Base-by-base conservation (phyloP, 257 asterid species). In the Verbascum thapsus region DNA sequence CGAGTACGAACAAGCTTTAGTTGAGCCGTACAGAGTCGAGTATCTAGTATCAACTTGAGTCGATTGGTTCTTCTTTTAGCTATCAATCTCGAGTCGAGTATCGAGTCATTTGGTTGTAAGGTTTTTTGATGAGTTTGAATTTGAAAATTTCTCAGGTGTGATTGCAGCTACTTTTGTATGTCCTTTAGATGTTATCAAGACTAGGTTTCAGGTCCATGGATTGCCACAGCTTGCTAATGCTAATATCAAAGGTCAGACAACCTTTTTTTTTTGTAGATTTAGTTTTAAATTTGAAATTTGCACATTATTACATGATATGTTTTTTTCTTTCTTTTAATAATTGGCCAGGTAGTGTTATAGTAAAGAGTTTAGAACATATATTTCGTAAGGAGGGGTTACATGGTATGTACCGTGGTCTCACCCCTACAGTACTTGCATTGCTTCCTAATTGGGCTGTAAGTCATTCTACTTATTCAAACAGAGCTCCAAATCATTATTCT, bases 391-490 rank as follows among this genome's bases (percentile, higher is more conserved):
- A 92, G 74, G 97, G 97, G 41, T 52, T 85, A 22, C 96, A 91
- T 35, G 99, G 97, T 75, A 83, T 92, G 96, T 92, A 89, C 79
- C 88, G 99, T 4, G 99, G 99, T 58, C 97, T 92, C 57, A 73
- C 99, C 23, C 96, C 99, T 37, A 92, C 97, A 4, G 94, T 87
- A 73, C 83, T 92, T 73, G 96, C 99, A 8, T 72, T 92, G 76
- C 94, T 92, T 58, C 94, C 99, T 16, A 92, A 89, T 77, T 92
- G 99, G 99, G 99, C 99, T 1, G 99, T 89, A 49, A 69, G 90
- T 69, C 7, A 13, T 52, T 66, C 22, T 51, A n/a, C 40, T 57
- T 53, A 12, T 19, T 38, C 30, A 9, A 41, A 10, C 54, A 9
- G 44, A 34, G 10, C 41, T 53, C n/a, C n/a, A 32, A 18, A 16